These are phyloP conservation scores for Graphilbum sp. DNA, from an alignment of 2,329 filamentous ascomycete species.

Conservation along the genomic window DNA sequence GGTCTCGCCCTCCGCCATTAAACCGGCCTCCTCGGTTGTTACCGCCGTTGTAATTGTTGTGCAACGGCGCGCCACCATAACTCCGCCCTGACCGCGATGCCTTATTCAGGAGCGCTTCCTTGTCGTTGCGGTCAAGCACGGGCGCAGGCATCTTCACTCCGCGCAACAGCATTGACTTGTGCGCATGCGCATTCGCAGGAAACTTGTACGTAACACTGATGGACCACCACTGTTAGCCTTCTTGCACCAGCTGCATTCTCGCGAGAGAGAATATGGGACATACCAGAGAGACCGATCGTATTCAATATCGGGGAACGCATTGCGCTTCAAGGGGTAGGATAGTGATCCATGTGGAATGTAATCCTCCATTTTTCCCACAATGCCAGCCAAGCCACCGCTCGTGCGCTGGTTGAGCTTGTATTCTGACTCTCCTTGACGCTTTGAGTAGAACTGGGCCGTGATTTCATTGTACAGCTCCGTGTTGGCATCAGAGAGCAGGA, in stretches of 20 bases:
- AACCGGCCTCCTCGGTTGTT: neutral
- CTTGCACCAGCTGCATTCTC: neutral
- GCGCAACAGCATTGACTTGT: slow-evolving; percentile 89
- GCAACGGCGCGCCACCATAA: slow-evolving; percentile 37
- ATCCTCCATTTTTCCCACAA: slow-evolving; percentile 62
- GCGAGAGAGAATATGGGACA: slow-evolving; percentile 4
- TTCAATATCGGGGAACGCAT: slow-evolving; percentile 59
- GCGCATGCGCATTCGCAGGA: slow-evolving; percentile 51
- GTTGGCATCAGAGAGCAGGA: slow-evolving; percentile 73
- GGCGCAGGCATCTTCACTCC: slow-evolving; percentile 60
- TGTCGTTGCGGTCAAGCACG: slow-evolving; percentile 58
- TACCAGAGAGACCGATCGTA: slow-evolving; percentile 77
- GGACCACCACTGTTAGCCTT: slow-evolving; percentile 6
- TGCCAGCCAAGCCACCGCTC: slow-evolving; percentile 66
- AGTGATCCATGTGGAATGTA: slow-evolving; percentile 76
- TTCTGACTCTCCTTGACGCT: slow-evolving; percentile 53
- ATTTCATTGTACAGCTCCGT: slow-evolving; percentile 70
- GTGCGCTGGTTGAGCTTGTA: slow-evolving; percentile 59
- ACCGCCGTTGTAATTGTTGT: slow-evolving; percentile 19
- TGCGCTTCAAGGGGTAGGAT: slow-evolving; percentile 58
- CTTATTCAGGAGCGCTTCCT: slow-evolving; percentile 54
- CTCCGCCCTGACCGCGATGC: slow-evolving; percentile 49
- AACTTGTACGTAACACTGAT: slow-evolving; percentile 73
- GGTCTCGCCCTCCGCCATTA: slow-evolving; percentile 10
- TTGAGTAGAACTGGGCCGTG: slow-evolving; percentile 76